Evolutionary conservation across 208 protist genomes (phyloP), one percentile per base, ranked within the genome.

Genomic region (Crithidia sp.): DNA sequence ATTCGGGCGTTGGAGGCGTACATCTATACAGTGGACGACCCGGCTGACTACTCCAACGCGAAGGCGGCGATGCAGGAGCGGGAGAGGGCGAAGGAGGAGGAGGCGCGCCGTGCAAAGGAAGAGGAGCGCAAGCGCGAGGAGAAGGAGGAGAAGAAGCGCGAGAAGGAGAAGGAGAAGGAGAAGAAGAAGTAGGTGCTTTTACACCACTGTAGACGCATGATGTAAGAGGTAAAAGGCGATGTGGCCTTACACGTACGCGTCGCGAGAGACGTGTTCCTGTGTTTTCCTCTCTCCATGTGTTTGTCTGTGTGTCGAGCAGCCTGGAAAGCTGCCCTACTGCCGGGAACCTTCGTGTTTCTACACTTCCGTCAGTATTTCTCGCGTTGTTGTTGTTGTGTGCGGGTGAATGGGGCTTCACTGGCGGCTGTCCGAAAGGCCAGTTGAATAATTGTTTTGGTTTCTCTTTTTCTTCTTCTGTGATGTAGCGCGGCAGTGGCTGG

Each of bases 1-100:
- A 64, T 85, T 17, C 50, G 44, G 7, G 83, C 79, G 44, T 44
- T 88, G 47, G 76, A 85, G 73, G 74, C 70, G 54, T 78, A 88
- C 73, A 83, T 83, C 53, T 61, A 80, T 54, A 74, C 73, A 12
- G 79, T 85, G 44, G 76, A 85, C 45, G 79, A 82, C 47, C 79
- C 76, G n/a, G 62, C 74, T 9, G 83, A 88, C 67, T 83, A 85
- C 79, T 55, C 62, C 4, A 50, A 47, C 53, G 63, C 28, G 7
- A 8, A 28, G 41, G 47, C 41, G 2, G 54, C 47, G 13, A 57
- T 28, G 54, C 19, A 45, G 54, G 66, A 77, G 41, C 58, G 54
- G 41, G 67, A 76, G 56, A 58, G 77, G 10, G 54, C 45, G 16
- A 75, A 73, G 55, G 70, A 76, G 53, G 59, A 47, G 6, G 49